These are phyloP conservation scores for Coniosporium tulheliwenetii DNA, from an alignment of 2,329 filamentous ascomycete species.

Conservation along the genomic window DNA sequence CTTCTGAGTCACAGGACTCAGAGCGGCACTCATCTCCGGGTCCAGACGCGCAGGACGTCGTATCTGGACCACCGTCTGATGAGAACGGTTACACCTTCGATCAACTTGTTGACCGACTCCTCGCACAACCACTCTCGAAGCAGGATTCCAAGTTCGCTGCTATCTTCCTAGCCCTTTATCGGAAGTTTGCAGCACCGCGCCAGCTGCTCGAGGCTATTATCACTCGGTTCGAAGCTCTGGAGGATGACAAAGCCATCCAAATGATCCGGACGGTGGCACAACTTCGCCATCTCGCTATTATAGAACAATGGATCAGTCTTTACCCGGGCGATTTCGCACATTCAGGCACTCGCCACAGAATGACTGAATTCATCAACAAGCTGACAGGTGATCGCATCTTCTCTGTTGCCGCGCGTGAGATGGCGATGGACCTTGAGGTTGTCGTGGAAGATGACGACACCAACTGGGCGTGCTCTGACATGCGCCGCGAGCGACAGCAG, in stretches of 20 bases:
- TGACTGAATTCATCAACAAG: slow-evolving; percentile 60
- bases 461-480: slow-evolving; percentile 77
- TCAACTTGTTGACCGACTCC: slow-evolving; percentile 61
- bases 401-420: slow-evolving; percentile 70
- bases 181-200: slow-evolving; percentile 76
- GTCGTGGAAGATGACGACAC: slow-evolving; percentile 81
- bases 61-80: slow-evolving; percentile 28
- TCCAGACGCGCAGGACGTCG: slow-evolving; percentile 31
- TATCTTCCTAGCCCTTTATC: slow-evolving; percentile 83
- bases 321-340: slow-evolving; percentile 92
- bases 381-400: slow-evolving; percentile 71
- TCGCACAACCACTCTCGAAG: slow-evolving; percentile 68
- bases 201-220: slow-evolving; percentile 67
- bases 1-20: slow-evolving; percentile 48
- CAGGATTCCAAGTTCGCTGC: slow-evolving; percentile 79
- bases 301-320: slow-evolving; percentile 76
- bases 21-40: slow-evolving; percentile 51
- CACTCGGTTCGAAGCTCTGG: slow-evolving; percentile 54
- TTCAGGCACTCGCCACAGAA: slow-evolving; percentile 51
- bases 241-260: slow-evolving; percentile 50
- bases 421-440: slow-evolving; percentile 60
- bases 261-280: slow-evolving; percentile 69
- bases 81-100: slow-evolving; percentile 42
- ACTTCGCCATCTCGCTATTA: slow-evolving; percentile 64
- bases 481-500: slow-evolving; percentile 31